Evolutionary conservation across 208 protist genomes (phyloP).

Genomic region (Wallacemonas sp.): DNA sequence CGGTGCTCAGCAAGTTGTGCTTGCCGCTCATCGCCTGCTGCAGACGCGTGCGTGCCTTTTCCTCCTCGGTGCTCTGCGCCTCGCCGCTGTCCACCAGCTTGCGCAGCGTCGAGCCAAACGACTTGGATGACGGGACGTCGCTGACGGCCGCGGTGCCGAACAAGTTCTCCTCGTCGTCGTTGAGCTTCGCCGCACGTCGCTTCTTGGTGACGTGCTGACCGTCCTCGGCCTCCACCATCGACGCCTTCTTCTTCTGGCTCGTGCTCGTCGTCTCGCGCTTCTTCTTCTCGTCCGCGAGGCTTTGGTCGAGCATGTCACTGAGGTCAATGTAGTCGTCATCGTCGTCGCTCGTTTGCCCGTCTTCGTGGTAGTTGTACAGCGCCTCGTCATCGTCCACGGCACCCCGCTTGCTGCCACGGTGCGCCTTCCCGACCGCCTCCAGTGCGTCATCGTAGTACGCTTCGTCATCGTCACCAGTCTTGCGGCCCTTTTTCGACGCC

Average conservation of each 20-base stretch:
- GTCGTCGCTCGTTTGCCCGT: slow-evolving; percentile 51
- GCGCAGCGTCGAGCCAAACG: slow-evolving; percentile 36
- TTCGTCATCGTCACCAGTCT: slow-evolving; percentile 31
- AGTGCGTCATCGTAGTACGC: slow-evolving; percentile 48
- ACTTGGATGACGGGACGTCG: slow-evolving; percentile 33
- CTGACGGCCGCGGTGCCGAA: slow-evolving; percentile 44
- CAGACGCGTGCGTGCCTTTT: slow-evolving; percentile 39
- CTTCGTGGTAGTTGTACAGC: slow-evolving; percentile 64
- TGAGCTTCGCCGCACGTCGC: slow-evolving; percentile 34
- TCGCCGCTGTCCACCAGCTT: slow-evolving; percentile 41
- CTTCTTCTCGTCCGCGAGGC: slow-evolving; percentile 25
- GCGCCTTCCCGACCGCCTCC: slow-evolving; percentile 46
- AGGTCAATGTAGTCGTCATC: slow-evolving; percentile 84
- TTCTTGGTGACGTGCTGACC: slow-evolving; percentile 42
- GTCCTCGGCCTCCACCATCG: slow-evolving; percentile 34
- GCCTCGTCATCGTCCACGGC: slow-evolving; percentile 28
- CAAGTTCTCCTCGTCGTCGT: slow-evolving; percentile 69
- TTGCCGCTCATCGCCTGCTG: slow-evolving; percentile 60
- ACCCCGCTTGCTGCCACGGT: slow-evolving; percentile 8
- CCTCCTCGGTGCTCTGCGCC: slow-evolving; percentile 25
- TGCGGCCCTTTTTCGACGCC: slow-evolving; percentile 30
- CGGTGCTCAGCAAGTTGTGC: slow-evolving; percentile 69
- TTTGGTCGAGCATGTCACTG: slow-evolving; percentile 83
- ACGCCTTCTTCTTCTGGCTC: slow-evolving; percentile 55
- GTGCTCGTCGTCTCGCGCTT: slow-evolving; percentile 11